Base-by-base conservation (phyloP, 192 early-diverging fungal genomes). In the Jimgerdemannia flammicorona region DNA sequence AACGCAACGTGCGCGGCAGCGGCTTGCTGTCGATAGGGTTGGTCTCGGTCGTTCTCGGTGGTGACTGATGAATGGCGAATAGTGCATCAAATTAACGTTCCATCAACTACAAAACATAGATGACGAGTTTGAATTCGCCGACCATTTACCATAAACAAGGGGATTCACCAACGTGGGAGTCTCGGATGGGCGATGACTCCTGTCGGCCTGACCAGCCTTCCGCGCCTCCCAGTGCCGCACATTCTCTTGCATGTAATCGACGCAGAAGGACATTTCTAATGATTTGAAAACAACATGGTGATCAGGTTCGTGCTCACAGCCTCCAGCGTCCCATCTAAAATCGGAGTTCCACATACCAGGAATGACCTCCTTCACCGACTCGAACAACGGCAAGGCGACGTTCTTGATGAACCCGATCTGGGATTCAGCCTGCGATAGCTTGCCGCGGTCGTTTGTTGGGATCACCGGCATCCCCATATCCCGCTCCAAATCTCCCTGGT, bases 401-500 rank as follows among this genome's bases (percentile, higher is more conserved):
- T 76, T 79, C 43, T 84, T 77, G 65, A 89, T 89, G 44, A 89
- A 89, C 3, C 79, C 79, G 40, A 87, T 77, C 54, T 89, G 88
- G 44, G 77, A 82, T 17, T 87, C 88, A 72, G 80, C 77, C 66
- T 81, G 72, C 20, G 78, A 71, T n/a, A 86, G 71, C 40, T 84
- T 85, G 66, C 78, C 75, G 10, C 80, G 79, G 54, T 89, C 88
- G 64, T 87, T 87, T 8, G 81, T 81, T 18, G 84, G 85, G 42
- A 69, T 76, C 8, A 85, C 80, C 20, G 89, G 86, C 75, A 91
- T 81, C 3, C 90, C 89, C 67, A 94, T 78, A 54, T 90, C 86
- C 79, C 86, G 87, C 76, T 94, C 93, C 64, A 94, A 84, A 74
- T 94, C 90, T 2, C 90, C 90, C 75, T 93, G 92, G 59, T 85